These are phyloP conservation scores for Phialophora expanda DNA, from an alignment of 2,329 filamentous ascomycete genomes.

Conservation along the genomic window DNA sequence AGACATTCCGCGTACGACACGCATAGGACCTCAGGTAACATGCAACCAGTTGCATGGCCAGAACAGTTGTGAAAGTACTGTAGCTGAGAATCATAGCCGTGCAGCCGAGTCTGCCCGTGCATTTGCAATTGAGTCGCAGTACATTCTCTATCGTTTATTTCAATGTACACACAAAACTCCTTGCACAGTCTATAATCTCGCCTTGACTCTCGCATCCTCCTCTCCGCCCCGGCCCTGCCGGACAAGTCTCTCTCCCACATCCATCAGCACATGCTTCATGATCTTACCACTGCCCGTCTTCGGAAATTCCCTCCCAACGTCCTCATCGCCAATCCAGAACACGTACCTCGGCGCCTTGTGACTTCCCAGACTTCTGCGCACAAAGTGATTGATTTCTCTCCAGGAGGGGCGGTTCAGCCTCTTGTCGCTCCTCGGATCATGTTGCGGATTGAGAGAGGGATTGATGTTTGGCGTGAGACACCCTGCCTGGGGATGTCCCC, in stretches of 20 bases:
- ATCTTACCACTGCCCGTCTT: constrained; percentile 72
- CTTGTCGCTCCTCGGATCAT: neutral
- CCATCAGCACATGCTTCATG: constrained; percentile 31
- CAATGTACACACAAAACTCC: neutral
- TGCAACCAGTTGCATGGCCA: neutral
- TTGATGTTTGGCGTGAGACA: constrained; percentile 15
- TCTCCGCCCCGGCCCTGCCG: constrained; percentile 9
- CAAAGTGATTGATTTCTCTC: constrained; percentile 67
- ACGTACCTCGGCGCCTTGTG: constrained; percentile 74
- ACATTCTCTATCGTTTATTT: neutral
- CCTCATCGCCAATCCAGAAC: constrained; percentile 72
- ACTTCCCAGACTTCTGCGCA: constrained; percentile 63
- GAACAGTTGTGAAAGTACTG: neutral
- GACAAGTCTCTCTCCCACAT: constrained; percentile 21
- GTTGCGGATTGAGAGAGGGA: neutral
- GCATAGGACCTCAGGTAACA: neutral
- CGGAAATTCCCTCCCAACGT: constrained; percentile 62
- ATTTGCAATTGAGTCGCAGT: neutral
- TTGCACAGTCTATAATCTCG: constrained; percentile 12
- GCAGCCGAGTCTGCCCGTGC: neutral
- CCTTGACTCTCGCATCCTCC: constrained; percentile 15
- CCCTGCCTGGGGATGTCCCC: constrained; percentile 66
- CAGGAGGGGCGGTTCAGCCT: constrained; percentile 50
- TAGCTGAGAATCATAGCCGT: neutral
- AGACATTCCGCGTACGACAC: neutral